A percentile compares a stretch with the other conserved stretches of the same genome.
phyloP scores from a whole-genome alignment of 2,329 filamentous ascomycete genomes.

The Paraphoma chrysanthemicola region DNA sequence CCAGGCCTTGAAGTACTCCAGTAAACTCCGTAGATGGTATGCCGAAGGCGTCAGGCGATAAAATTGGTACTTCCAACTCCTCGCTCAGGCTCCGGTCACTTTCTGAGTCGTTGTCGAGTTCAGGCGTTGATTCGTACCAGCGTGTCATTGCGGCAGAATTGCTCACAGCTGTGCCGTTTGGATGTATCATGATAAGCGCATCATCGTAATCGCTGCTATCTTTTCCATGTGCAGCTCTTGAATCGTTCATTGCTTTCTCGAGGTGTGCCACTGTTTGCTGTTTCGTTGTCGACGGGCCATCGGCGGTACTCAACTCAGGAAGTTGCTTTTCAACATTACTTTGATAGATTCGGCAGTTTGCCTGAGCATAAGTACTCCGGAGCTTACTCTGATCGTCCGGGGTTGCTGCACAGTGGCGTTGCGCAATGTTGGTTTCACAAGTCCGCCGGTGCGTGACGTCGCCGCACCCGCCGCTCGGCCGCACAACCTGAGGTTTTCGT shows the following conservation, averaged over 20 bases:
- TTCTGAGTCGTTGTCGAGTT: not conserved
- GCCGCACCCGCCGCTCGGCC: not conserved
- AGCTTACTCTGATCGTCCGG: constrained; percentile 4
- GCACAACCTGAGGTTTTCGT: not conserved
- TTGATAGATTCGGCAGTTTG: not conserved
- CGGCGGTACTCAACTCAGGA: no score
- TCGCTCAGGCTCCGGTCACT: not conserved
- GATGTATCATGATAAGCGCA: not conserved
- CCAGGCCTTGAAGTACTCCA: not conserved
- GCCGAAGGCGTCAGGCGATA: not conserved
- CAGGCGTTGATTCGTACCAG: not conserved
- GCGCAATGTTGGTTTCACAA: constrained; percentile 1
- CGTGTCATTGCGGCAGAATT: not conserved
- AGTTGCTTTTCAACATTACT: not conserved
- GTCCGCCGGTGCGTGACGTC: not conserved
- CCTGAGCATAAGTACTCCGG: constrained; percentile 1
- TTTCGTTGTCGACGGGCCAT: not conserved
- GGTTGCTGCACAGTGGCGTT: constrained; percentile 4
- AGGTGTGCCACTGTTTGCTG: not conserved
- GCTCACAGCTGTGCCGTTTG: not conserved
- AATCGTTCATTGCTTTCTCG: not conserved
- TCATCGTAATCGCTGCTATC: not conserved
- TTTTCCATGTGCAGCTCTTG: not conserved
- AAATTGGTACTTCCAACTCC: not conserved
- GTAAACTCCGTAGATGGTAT: not conserved